Percentiles rank a stretch among this genome's conserved stretches.
These are phyloP conservation scores for Bremia lactucae DNA, from an alignment of 352 stramenopile genomes.

Conservation along the genomic window DNA sequence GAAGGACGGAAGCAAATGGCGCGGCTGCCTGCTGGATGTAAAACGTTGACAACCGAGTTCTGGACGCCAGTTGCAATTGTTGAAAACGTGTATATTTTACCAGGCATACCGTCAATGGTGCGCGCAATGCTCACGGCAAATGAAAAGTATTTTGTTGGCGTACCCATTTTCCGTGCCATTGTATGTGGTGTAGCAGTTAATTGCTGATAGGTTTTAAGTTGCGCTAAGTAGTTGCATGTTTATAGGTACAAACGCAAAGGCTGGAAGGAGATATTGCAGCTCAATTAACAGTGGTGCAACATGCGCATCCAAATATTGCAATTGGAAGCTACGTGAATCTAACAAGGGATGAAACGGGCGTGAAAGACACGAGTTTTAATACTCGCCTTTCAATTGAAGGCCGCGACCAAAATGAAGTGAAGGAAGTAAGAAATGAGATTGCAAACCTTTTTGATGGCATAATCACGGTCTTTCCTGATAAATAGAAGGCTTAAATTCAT, in stretches of 20 bases:
- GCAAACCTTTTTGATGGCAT: constrained; percentile 19
- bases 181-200: constrained; percentile 25
- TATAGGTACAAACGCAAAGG: constrained; percentile 58
- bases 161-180: constrained; percentile 65
- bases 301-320: constrained; percentile 46
- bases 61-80: constrained; percentile 73
- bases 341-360: constrained; percentile 42
- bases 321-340: constrained; percentile 84
- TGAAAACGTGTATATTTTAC: constrained; percentile 79
- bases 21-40: constrained; percentile 45
- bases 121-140: constrained; percentile 74
- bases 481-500: constrained; percentile 7
- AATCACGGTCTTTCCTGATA: constrained; percentile 2
- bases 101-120: constrained; percentile 73
- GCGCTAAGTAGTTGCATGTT: constrained; percentile 3
- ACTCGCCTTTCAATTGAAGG: constrained; percentile 61
- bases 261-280: constrained; percentile 61
- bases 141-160: constrained; percentile 64
- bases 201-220: not conserved
- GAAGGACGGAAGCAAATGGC: constrained; percentile 68
- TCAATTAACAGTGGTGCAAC: constrained; percentile 51
- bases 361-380: constrained; percentile 51
- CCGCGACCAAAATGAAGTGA: constrained; percentile 36
- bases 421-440: constrained; percentile 41
- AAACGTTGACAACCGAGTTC: constrained; percentile 36